These are phyloP conservation scores for Fusarium globosum DNA, from an alignment of 2,329 filamentous ascomycete genomes.

Conservation along the genomic window DNA sequence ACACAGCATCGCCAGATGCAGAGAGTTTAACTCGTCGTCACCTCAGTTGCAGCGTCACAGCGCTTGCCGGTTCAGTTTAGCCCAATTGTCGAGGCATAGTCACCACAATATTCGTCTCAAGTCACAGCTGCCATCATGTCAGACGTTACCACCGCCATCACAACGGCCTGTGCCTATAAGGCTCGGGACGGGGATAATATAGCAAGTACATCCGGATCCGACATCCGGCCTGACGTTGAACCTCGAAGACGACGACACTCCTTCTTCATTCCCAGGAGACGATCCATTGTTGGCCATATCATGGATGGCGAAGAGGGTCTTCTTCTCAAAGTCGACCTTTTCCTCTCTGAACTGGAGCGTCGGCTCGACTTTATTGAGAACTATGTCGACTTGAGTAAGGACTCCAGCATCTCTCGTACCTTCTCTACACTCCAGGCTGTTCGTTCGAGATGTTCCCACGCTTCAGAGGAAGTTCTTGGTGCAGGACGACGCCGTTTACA, in stretches of 20 bases:
- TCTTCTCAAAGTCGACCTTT: slow-evolving; percentile 77
- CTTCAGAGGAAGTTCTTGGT: slow-evolving; percentile 90
- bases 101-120: slow-evolving; percentile 15
- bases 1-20: slow-evolving; percentile 25
- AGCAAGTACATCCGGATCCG: slow-evolving; percentile 55
- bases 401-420: slow-evolving; percentile 84
- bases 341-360: slow-evolving; percentile 86
- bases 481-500: slow-evolving; percentile 85
- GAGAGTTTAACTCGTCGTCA: slow-evolving; percentile 16
- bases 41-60: slow-evolving; percentile 27
- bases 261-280: slow-evolving; percentile 66
- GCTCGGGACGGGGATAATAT: slow-evolving; percentile 51
- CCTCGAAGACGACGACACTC: slow-evolving; percentile 63
- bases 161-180: slow-evolving; percentile 52
- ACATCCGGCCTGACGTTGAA: slow-evolving; percentile 47
- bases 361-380: slow-evolving; percentile 89
- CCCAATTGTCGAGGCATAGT: slow-evolving; percentile 19
- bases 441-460: slow-evolving; percentile 86
- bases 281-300: slow-evolving; percentile 68
- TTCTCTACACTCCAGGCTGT: slow-evolving; percentile 89
- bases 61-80: slow-evolving; percentile 20
- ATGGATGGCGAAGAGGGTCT: slow-evolving; percentile 73
- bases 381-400: slow-evolving; percentile 85
- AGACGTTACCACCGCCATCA: slow-evolving; percentile 53
- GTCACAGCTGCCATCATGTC: slow-evolving; percentile 47